Base-by-base conservation (phyloP, 2,329 filamentous ascomycete genomes). In the Claviceps pusilla region DNA sequence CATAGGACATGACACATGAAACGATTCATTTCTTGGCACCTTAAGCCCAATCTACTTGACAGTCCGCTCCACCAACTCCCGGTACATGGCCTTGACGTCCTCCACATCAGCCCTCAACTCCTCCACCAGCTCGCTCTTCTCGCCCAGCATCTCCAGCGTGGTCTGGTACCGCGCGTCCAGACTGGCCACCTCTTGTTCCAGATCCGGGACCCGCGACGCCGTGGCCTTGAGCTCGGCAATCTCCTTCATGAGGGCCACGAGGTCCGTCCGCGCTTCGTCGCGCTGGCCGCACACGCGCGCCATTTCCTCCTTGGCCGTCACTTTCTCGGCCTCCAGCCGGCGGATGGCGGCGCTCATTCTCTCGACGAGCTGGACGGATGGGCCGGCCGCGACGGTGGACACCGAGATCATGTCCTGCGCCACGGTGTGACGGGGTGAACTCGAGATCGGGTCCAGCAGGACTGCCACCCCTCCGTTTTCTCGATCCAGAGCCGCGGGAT, bases 21-120 rank as follows among this genome's bases (percentile, higher is more conserved):
- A 24, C 24, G 24, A 24, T 24, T 24, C 24, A 24, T 24, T 24
- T 24, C 24, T 24, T 24, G 24, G 24, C 24, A 3, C 24, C 24
- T 24, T 3, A 24, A 24, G 24, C 24, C 24, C 24, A 24, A 24
- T 24, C 73, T 68, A 86, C 69, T 82, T 85, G 65, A 89, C 81
- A 55, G 88, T 91, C 65, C 84, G 82, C 71, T 95, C 87, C 50
- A 95, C 86, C 67, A 98, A 71, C 66, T 97, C 91, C 60, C 89
- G 82, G 73, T 97, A 97, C 78, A 98, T 95, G 64, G 84, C 85
- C 75, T 98, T 98, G 67, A 98, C 77, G 73, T 98, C 93, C 59
- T 83, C 76, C 53, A 98, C 86, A 74, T 97, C 93, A 12, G 86
- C 84, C 68, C 78, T 82, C 60, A 98, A 73, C 74, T 98, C 93